Base-by-base conservation (phyloP, 257 asterid species). In the Verbena officinalis region DNA sequence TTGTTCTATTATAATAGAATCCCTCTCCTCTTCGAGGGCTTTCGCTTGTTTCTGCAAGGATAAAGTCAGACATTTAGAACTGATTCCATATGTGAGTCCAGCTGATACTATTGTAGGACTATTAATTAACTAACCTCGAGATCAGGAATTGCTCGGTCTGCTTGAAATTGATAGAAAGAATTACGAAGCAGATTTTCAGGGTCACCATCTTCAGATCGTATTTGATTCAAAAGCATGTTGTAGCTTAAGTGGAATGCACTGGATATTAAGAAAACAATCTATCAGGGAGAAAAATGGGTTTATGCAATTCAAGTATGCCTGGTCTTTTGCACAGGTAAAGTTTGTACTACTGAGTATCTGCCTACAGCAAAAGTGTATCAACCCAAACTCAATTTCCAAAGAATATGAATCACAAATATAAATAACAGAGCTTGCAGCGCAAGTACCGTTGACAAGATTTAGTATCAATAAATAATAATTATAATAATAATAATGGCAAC, bases 211-310 rank as follows among this genome's bases (percentile, higher is more conserved):
- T 91, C 97, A 63, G 88, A 82, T 49, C 97, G 92, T 63, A 90
- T 76, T 82, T 94, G 99, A 84, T 94, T 94, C 72, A 94, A 74
- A 75, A 94, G 95, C 97, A 84, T 90, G 74, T 88, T 90, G 86
- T 90, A 94, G 86, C 93, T 94, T 33, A 94, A 85, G 77, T 94
- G 99, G 78, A 94, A 90, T 59, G 99, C 99, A 80, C 99, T 94
- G 95, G 64, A 84, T 38, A 48, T 63, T 15, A 42, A 57, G 19
- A 67, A 56, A 67, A 55, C 21, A 59, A 59, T 21, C 56, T 39
- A 80, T 61, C 60, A 72, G 54, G 12, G 14, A 23, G 33, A 62
- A 9, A 6, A 20, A 43, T 31, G 39, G 9, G 22, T 73, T 44
- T 30, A 48, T 51, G 73, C 68, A 56, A 34, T 4, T 48, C 36